A percentile compares a stretch with the other conserved stretches of the same genome.
These are phyloP conservation scores for Diatrype stigma DNA, from an alignment of 2,329 filamentous ascomycete genomes.

Conservation along the genomic window DNA sequence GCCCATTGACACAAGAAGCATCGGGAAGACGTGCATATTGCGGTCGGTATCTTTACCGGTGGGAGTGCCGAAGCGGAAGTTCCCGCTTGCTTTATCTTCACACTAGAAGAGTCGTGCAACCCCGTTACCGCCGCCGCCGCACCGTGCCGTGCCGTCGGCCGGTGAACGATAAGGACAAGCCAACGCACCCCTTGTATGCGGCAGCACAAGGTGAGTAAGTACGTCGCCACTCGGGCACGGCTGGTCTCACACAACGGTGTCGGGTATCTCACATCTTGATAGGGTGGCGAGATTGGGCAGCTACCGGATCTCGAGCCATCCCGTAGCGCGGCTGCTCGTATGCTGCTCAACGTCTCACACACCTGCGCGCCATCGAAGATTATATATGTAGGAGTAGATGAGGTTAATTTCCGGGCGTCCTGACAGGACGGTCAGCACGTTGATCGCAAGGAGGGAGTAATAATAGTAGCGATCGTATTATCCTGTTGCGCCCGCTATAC, in stretches of 20 bases:
- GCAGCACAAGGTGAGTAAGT: not conserved
- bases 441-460: not conserved
- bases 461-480: not conserved
- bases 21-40: too few relatives aligned
- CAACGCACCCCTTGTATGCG: not conserved
- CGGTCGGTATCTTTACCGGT: not conserved
- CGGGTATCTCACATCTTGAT: not conserved
- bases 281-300: not conserved
- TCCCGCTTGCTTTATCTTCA: not conserved
- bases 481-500: too few relatives aligned
- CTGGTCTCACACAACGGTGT: not conserved
- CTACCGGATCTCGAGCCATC: not conserved
- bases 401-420: not conserved
- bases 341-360: not conserved
- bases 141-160: not conserved
- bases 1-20: too few relatives aligned
- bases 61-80: not conserved
- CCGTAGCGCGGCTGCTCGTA: not conserved
- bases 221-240: not conserved
- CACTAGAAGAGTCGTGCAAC: not conserved
- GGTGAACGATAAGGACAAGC: not conserved
- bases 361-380: not conserved
- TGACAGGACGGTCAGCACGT: not conserved
- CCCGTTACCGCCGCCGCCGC: not conserved
- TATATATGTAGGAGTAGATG: not conserved